Percentiles rank a stretch among this genome's conserved stretches.
Evolutionary conservation across 495 filamentous ascomycete genomes (phyloP).

Genomic region (Xylaria bambusicola): DNA sequence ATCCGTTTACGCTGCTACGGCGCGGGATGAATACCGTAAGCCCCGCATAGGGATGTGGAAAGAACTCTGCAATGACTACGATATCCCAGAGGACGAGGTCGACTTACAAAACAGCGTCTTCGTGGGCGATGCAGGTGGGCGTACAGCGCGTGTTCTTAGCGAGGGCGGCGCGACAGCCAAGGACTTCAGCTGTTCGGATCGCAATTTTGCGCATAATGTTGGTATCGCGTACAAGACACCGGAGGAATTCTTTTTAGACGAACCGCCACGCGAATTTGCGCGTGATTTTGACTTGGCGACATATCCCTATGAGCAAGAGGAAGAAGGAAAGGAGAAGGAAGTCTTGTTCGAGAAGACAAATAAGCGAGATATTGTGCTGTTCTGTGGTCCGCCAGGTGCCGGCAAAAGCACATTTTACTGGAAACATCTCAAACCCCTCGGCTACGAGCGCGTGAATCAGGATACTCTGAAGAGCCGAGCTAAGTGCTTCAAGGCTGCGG

Average conservation of each 20-base stretch:
- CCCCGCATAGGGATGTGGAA: slow-evolving; percentile 89
- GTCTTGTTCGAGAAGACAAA: slow-evolving; percentile 62
- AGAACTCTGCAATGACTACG: slow-evolving; percentile 74
- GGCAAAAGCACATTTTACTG: slow-evolving; percentile 93
- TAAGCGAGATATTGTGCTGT: slow-evolving; percentile 73
- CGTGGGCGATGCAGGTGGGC: slow-evolving; percentile 82
- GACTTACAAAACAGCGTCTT: slow-evolving; percentile 74
- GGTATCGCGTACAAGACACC: slow-evolving; percentile 80
- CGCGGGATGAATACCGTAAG: slow-evolving; percentile 78
- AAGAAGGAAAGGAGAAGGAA: slow-evolving; percentile 8
- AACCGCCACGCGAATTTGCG: slow-evolving; percentile 60
- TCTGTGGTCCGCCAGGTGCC: slow-evolving; percentile 83
- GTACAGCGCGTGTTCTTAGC: slow-evolving; percentile 33
- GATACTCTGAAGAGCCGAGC: slow-evolving; percentile 77
- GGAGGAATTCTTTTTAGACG: slow-evolving; percentile 83
- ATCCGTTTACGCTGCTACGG: slow-evolving; percentile 82
- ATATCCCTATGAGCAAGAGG: slow-evolving; percentile 33
- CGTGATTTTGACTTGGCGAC: slow-evolving; percentile 64
- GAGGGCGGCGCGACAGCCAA: slow-evolving; percentile 35
- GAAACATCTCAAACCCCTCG: slow-evolving; percentile 73
- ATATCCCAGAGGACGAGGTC: slow-evolving; percentile 63
- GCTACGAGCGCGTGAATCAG: slow-evolving; percentile 87
- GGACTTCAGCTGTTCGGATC: slow-evolving; percentile 75
- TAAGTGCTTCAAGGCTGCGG: slow-evolving; percentile 81
- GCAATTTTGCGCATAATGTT: slow-evolving; percentile 81